Base-by-base conservation (phyloP, 2,329 filamentous ascomycete genomes). In the Claviceps spartinae region DNA sequence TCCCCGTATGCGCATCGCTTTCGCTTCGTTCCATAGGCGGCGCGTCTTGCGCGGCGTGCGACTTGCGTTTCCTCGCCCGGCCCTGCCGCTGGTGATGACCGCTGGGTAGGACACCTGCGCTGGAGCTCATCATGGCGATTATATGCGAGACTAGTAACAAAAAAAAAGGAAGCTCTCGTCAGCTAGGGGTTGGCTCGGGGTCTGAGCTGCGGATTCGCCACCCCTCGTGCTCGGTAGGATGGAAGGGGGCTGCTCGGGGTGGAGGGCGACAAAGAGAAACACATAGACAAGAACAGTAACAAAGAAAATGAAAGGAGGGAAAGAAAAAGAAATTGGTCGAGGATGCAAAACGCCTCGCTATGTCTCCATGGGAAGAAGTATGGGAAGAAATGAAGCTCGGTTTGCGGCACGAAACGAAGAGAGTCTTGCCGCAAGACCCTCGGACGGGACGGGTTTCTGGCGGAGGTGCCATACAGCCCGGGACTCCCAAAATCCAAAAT, bases 21-120 rank as follows among this genome's bases (percentile, higher is more conserved):
- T 65, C 60, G 20, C 62, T 58, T 9, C 69, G 69, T 11, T 62
- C 59, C 50, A 61, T 62, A 47, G 65, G 67, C 55, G 69, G 71
- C 45, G 72, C 5, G 18, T n/a, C 62, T 50, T 70, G 69, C 3
- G 69, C 58, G 75, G 73, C 2, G 70, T 63, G 52, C 76, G 74
- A 55, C 72, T 77, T 78, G 55, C 72, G 70, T 24, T 73, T 71
- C 9, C 76, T 69, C 16, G 76, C 73, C 5, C 75, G 73, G 51
- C 76, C 59, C 50, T 74, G 73, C 50, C 74, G 73, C 49, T 67
- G 54, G 13, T 61, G 52, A 50, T 54, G 56, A 44, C 60, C 59
- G 44, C 60, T 63, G 48, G 59, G 54, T 57, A 60, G 47, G 52
- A 60, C 54, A 49, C 66, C 62, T 45, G 59, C 58, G 16, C 60